Evolutionary conservation across 2,329 filamentous ascomycete genomes (phyloP), one percentile per base, ranked within the genome.

Genomic region (Berkeleyomyces rouxiae): DNA sequence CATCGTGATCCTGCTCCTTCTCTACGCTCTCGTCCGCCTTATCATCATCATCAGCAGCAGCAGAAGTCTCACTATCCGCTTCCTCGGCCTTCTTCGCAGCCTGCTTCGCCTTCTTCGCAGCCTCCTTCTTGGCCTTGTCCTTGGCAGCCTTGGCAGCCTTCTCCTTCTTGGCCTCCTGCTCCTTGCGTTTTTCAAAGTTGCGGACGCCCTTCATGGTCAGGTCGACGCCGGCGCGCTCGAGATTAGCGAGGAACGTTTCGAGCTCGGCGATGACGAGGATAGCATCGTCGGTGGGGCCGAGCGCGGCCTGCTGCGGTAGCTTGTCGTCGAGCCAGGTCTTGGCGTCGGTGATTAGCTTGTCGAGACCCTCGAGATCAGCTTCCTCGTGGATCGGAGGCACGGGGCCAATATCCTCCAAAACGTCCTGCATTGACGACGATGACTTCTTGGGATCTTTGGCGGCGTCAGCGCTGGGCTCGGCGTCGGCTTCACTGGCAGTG

Each of bases 301-400:
- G 81, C 67, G 82, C 84, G 39, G 84, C 81, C 73, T 97, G 92
- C 68, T 81, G 79, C 2, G 79, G 76, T 58, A 88, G 74, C 70
- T 87, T 86, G 67, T 86, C 81, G 40, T 84, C 80, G 23, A 99
- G 78, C 92, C 92, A 99, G 23, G 79, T 77, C 13, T 79, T 75
- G 16, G 85, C 82, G 11, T 81, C 79, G 37, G 82, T 79, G 69
- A 85, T 82, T 16, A 83, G 75, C 9, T 81, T 78, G 60, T 84
- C 80, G 33, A 93, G 76, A 58, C 79, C 76, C 49, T 79, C 77
- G 40, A 96, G 76, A 69, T 97, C 91, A 39, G 86, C 82, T 7
- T 82, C 75, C 0, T 80, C 85, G 75, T 95, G 95, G 44, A 87
- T 75, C 16, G 86, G 82, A 49, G 85, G 81, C 33, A 81, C 74